Evolutionary conservation across 2,329 filamentous ascomycete genomes (phyloP).

Genomic region (Colletotrichum noveboracense): DNA sequence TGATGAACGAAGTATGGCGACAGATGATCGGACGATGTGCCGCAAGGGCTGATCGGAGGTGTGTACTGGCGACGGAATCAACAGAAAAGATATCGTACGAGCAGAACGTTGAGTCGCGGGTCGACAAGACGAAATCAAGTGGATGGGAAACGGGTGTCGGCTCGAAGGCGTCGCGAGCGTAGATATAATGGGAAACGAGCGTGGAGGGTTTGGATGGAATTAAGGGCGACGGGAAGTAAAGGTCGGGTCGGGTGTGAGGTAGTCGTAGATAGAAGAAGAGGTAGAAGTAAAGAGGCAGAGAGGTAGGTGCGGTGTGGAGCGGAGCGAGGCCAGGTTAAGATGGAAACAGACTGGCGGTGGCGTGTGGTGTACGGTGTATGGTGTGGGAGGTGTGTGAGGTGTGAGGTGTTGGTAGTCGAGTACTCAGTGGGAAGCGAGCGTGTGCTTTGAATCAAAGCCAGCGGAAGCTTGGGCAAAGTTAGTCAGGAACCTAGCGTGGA

Average conservation of each 20-base stretch:
- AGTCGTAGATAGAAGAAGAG: not conserved
- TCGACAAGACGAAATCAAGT: not conserved
- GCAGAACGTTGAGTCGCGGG: not conserved
- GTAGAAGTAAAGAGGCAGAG: not conserved
- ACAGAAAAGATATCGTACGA: not conserved
- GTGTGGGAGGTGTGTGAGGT: not conserved
- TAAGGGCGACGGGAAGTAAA: not conserved
- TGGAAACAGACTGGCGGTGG: constrained; percentile 5
- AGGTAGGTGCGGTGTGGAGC: constrained; percentile 1
- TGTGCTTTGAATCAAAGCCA: constrained; percentile 18
- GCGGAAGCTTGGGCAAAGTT: constrained; percentile 17
- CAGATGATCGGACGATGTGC: not conserved
- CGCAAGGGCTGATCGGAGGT: not conserved
- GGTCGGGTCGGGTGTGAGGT: not conserved
- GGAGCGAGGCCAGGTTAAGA: constrained; percentile 4
- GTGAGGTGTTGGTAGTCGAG: constrained; percentile 3
- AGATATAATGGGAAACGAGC: constrained; percentile 17
- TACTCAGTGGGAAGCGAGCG: constrained; percentile 16
- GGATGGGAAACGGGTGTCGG: not conserved
- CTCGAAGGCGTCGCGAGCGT: not conserved
- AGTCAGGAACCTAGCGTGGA: constrained; percentile 22
- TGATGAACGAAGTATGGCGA: not conserved
- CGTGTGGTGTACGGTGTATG: not conserved
- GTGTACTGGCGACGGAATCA: not conserved
- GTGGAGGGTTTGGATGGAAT: constrained; percentile 8